Base-by-base conservation (phyloP, 768 basidiomycete genomes). In the Tricholoma bakamatsutake region DNA sequence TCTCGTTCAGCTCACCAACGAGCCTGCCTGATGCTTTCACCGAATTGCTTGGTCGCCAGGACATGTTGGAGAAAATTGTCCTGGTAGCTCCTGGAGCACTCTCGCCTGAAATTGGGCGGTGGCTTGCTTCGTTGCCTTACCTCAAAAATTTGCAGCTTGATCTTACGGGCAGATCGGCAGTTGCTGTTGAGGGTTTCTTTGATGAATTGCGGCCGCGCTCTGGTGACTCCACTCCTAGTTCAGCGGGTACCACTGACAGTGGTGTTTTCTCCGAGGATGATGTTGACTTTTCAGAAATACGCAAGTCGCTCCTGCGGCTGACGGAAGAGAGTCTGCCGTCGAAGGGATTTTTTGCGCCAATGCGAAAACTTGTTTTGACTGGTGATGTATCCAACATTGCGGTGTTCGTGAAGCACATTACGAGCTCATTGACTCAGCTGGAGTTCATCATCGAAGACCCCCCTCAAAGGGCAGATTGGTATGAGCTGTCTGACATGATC, bases 371-470 rank as follows among this genome's bases (percentile, higher is more conserved):
- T 40, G 81, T 83, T 33, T 75, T 91, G 28, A 86, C 85, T 1
- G 89, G 89, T 55, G 83, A 85, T 57, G 82, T 81, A 7, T 76
- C 80, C 6, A 88, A 84, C 67, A 81, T 90, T 54, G 80, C 81
- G 9, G 81, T 83, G 6, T 91, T 90, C 73, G 68, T 90, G 60
- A 82, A 78, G 61, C 86, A 88, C 63, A 67, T 90, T 61, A 77
- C 82, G 17, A 82, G 80, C 66, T 75, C 79, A n/a, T 70, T 90
- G 64, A 73, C 76, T n/a, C 78, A 80, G 51, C 75, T 91, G 52
- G 89, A 90, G 49, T 80, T 91, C 37, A 75, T 84, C 66, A 85
- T 91, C 60, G 89, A 91, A 59, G 89, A 91, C 61, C 87, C 89
- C 13, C 87, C 87, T 18, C 83, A 84, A 64, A 78, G 78, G 55